phyloP scores from a whole-genome alignment of 2,329 filamentous ascomycete species.

The Zymoseptoria pseudotritici region DNA sequence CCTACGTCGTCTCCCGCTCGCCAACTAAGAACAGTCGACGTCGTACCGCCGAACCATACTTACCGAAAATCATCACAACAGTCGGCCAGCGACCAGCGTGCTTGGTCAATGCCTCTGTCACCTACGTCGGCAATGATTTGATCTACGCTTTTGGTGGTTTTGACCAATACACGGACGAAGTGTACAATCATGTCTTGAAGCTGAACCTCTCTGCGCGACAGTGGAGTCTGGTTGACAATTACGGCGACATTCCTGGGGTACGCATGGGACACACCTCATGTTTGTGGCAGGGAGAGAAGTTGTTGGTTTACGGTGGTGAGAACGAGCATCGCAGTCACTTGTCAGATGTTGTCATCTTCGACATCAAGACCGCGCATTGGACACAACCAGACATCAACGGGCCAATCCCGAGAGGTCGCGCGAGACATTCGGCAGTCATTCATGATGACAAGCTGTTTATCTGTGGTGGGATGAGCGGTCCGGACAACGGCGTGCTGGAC shows the following conservation, averaged over 20 bases:
- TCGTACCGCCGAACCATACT: constrained; percentile 63
- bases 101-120: constrained; percentile 93
- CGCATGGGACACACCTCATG: constrained; percentile 98
- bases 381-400: constrained; percentile 83
- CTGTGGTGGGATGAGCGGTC: constrained; percentile 88
- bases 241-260: constrained; percentile 93
- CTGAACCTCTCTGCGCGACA: constrained; percentile 81
- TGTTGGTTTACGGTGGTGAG: constrained; percentile 96
- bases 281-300: constrained; percentile 84
- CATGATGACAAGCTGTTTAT: constrained; percentile 97
- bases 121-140: constrained; percentile 92
- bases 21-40: constrained; percentile 57
- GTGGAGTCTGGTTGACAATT: constrained; percentile 96
- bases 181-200: constrained; percentile 94
- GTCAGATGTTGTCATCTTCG: constrained; percentile 91
- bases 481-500: constrained; percentile 85
- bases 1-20: constrained; percentile 86
- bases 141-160: constrained; percentile 98
- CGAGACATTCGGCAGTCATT: constrained; percentile 85
- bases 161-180: constrained; percentile 96
- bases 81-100: constrained; percentile 68
- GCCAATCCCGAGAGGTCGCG: constrained; percentile 78
- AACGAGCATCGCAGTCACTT: constrained; percentile 96
- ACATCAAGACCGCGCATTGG: constrained; percentile 91
- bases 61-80: constrained; percentile 64